Conservation (phyloP, 352 stramenopile species). For the Thalassiosira hispida region DNA sequence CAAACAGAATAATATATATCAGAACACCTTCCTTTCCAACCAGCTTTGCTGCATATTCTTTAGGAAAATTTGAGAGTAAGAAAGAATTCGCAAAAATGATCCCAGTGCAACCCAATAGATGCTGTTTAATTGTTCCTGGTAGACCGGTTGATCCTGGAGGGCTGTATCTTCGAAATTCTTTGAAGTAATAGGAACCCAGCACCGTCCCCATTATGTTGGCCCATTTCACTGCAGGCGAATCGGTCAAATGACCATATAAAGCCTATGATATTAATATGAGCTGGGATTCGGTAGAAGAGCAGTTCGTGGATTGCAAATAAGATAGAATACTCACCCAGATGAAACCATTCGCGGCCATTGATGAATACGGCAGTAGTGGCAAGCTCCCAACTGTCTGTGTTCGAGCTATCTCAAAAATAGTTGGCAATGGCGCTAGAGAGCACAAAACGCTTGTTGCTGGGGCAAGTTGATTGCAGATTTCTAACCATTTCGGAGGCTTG, state of each 20-base stretch:
- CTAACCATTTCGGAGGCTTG: conserved; percentile 18
- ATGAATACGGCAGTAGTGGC: conserved; percentile 59
- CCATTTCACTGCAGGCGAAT: conserved; percentile 23
- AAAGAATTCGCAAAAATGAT: conserved; percentile 36
- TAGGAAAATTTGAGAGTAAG: conserved; percentile 17
- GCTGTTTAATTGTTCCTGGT: conserved; percentile 37
- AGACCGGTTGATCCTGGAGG: conserved; percentile 13
- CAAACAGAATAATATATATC: conserved; percentile 53
- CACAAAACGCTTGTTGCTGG: conserved; percentile 36
- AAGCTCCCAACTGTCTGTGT: conserved; percentile 47
- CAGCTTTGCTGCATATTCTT: conserved; percentile 23
- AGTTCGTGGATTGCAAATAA: neutral
- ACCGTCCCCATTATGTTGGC: conserved; percentile 31
- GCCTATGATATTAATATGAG: conserved; percentile 1
- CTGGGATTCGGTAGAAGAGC: conserved; percentile 1
- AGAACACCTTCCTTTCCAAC: conserved; percentile 52
- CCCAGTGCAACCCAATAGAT: conserved; percentile 18
- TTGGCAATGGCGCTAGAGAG: conserved; percentile 48
- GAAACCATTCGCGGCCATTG: conserved; percentile 50
- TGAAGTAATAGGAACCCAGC: conserved; percentile 42
- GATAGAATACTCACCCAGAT: conserved; percentile 42
- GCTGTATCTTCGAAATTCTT: conserved; percentile 25
- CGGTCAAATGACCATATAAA: neutral
- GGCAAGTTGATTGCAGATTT: conserved; percentile 26
- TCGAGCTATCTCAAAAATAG: conserved; percentile 37